A percentile compares a stretch with the other conserved stretches of the same genome.
Evolutionary conservation across 306 rosid species (phyloP).

Genomic region (Alnus rubra): DNA sequence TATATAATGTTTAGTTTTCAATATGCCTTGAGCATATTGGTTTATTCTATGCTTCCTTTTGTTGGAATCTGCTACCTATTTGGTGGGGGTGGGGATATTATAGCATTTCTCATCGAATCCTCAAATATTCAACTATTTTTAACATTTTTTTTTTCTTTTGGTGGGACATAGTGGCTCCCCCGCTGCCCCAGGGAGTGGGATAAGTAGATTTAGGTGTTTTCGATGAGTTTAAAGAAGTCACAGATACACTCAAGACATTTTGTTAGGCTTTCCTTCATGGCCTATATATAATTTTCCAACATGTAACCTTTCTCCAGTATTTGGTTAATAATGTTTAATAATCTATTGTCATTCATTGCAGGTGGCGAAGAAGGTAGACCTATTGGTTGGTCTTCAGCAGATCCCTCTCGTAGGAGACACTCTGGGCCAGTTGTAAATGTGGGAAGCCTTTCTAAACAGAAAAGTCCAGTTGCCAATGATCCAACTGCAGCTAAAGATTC

Average conservation of each 20-base stretch:
- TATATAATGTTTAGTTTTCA: background rate
- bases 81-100: background rate
- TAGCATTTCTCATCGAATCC: background rate
- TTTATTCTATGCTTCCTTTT: background rate
- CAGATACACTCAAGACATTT: too few species aligned
- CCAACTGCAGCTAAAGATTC: slow-evolving; percentile 58
- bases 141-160: background rate
- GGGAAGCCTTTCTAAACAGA: slow-evolving; percentile 64
- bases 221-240: too few species aligned
- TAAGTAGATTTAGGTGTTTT: too few species aligned
- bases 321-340: slow-evolving; percentile 9
- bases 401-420: slow-evolving; percentile 81
- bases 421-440: slow-evolving; percentile 71
- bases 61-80: slow-evolving; percentile 20
- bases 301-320: background rate
- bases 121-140: background rate
- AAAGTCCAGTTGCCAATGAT: slow-evolving; percentile 65
- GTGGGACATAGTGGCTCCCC: background rate
- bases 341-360: slow-evolving; percentile 33
- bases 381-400: slow-evolving; percentile 66
- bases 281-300: background rate
- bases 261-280: too few species aligned
- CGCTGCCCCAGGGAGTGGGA: fast-evolving
- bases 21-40: background rate
- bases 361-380: slow-evolving; percentile 82